These are phyloP conservation scores for Chlamydomonas sp. DNA, from an alignment of 139 green algal species.

Conservation along the genomic window DNA sequence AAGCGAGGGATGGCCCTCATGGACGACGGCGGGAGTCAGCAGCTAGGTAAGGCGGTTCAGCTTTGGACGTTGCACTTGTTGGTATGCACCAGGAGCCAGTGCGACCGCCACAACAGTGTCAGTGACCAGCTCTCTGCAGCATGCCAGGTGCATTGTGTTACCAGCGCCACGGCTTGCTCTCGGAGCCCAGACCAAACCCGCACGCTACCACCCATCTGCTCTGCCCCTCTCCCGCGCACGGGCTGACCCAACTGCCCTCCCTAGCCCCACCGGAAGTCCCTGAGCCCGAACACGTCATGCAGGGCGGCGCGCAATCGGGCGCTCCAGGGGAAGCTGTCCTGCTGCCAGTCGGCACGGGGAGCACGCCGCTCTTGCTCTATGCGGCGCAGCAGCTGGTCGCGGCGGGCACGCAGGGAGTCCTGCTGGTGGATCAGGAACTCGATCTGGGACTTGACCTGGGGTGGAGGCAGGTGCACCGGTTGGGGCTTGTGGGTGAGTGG, in stretches of 20 bases:
- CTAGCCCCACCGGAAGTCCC: slow-evolving; percentile 28
- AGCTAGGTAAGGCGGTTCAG: no score
- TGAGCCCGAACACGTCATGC: slow-evolving; percentile 54
- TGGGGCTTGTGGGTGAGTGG: no score
- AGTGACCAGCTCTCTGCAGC: not conserved
- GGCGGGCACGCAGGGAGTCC: slow-evolving; percentile 11
- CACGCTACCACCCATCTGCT: slow-evolving; percentile 33
- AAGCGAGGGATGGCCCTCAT: no score
- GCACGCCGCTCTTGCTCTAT: slow-evolving; percentile 52
- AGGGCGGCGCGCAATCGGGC: slow-evolving; percentile 43
- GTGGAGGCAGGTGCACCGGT: no score
- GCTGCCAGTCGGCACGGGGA: slow-evolving; percentile 60
- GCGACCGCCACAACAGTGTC: not conserved
- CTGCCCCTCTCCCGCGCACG: no score
- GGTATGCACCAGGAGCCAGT: no score
- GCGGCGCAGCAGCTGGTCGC: slow-evolving; percentile 46
- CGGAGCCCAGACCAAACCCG: not conserved
- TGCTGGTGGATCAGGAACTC: slow-evolving; percentile 36
- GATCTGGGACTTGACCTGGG: slow-evolving; percentile 32
- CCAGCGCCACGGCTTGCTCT: not conserved
- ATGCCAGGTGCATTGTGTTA: not conserved
- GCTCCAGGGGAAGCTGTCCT: slow-evolving; percentile 57
- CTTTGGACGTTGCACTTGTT: no score
- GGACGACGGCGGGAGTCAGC: no score
- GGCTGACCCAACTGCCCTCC: no score